Evolutionary conservation across 495 filamentous ascomycete species (phyloP), one percentile per base, ranked within the genome.

Genomic region (Penicillium cinerascens): DNA sequence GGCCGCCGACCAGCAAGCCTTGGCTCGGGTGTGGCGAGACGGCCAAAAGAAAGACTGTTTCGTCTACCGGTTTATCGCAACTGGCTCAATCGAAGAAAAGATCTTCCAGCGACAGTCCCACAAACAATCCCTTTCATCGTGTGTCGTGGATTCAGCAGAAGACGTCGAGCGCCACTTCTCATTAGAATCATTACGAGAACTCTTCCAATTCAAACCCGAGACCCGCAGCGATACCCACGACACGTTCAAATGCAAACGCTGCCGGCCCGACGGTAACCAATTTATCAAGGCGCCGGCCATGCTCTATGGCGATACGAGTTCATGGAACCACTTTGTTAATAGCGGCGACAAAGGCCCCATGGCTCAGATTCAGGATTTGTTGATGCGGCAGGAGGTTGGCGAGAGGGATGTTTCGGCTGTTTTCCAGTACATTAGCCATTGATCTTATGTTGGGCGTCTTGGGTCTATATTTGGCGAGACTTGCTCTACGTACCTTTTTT

Each of bases 31-130:
- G 9, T 97, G 93, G 93, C 89, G 95, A 71, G 95, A 97, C 58
- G 95, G 95, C 0, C 95, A 99, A 65, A 97, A 96, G 79, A 99
- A 99, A 63, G 92, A 97, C 65, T 97, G 95, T 58, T 97, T 99
- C 60, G 93, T 99, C 21, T 99, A 99, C 73, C 89, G 95, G 26
- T 97, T 99, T 75, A 97, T 99, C 57, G 87, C 91, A 1, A 97
- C 95, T 0, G 93, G 95, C 1, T 95, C 93, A 0, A 99, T 99
- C 63, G 93, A 99, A 64, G 93, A 99, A 70, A 99, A 99, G 76
- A 97, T 99, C 64, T 99, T 99, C 78, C 95, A 97, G 71, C 84
- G 93, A 6, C 93, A 99, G 65, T 93, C 88, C 4, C 93, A 99
- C 77, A 99, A 99, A 69, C 95, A 97, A 69, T 92, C 89, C 0